phyloP scores from a whole-genome alignment of 345 rosid species.

The Draba incana region DNA sequence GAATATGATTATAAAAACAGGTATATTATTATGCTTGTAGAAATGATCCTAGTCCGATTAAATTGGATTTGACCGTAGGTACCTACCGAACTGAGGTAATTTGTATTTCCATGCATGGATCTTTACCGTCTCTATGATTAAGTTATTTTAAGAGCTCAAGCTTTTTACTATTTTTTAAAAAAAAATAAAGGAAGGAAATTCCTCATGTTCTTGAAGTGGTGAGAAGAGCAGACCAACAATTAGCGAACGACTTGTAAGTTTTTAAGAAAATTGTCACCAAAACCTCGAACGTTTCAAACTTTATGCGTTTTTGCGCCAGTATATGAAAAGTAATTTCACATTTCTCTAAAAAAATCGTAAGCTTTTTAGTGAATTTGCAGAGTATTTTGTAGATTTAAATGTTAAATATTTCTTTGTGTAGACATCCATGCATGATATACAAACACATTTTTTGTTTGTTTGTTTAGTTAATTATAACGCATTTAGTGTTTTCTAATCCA shows the following conservation, averaged over 20 bases:
- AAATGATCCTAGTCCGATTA: constrained; percentile 73
- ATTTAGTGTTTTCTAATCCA: not conserved
- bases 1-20: constrained; percentile 41
- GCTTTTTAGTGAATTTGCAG: no score
- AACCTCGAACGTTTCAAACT: no score
- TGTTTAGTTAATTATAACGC: no score
- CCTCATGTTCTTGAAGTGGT: constrained; percentile 75
- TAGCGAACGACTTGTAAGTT: constrained; percentile 69
- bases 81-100: constrained; percentile 85
- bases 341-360: no score
- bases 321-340: no score
- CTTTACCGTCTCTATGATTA: constrained; percentile 8
- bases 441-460: no score
- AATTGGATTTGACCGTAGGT: constrained; percentile 75
- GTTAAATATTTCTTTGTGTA: no score
- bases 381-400: no score
- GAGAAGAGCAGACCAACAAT: constrained; percentile 73
- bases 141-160: not conserved
- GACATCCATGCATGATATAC: no score
- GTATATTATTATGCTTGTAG: constrained; percentile 76
- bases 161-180: constrained; percentile 1
- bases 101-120: not conserved
- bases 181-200: constrained; percentile 89
- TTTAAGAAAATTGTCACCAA: not conserved
- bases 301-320: no score